Conservation (phyloP, 2,329 filamentous ascomycete genomes). For the Colletotrichum aenigma region DNA sequence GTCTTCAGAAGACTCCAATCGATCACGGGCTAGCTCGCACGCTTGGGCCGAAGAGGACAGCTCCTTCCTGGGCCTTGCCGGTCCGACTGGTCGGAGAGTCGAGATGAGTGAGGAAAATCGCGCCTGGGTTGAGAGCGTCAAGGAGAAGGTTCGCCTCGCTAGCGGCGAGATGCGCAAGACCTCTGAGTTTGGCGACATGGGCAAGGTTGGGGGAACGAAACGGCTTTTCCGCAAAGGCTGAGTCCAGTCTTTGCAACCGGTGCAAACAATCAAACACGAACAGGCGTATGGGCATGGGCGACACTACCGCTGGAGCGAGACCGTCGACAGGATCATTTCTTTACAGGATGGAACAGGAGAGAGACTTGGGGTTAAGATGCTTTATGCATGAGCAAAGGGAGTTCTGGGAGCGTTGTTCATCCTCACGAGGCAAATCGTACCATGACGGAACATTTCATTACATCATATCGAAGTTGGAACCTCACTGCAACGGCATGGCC, state of each 20-base stretch:
- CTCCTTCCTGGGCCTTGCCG: constrained; percentile 69
- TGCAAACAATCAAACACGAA: background rate
- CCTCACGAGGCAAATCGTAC: background rate
- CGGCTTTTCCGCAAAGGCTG: constrained; percentile 65
- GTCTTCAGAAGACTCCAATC: constrained; percentile 46
- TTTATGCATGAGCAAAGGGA: background rate
- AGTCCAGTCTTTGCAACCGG: background rate
- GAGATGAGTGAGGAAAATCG: constrained; percentile 75
- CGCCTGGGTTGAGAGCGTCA: constrained; percentile 83
- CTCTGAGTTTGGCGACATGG: constrained; percentile 68
- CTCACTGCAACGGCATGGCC: background rate
- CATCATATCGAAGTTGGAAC: background rate
- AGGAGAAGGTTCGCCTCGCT: constrained; percentile 76
- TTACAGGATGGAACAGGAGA: background rate
- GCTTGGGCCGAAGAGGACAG: constrained; percentile 65
- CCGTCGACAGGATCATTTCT: background rate
- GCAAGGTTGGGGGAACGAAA: constrained; percentile 75
- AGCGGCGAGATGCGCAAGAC: constrained; percentile 58
- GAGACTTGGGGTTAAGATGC: background rate
- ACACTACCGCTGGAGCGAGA: background rate
- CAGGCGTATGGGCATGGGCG: background rate
- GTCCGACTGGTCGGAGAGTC: constrained; percentile 68
- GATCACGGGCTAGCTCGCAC: constrained; percentile 57
- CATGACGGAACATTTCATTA: constrained; percentile 8
- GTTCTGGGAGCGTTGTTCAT: constrained; percentile 2